Percentiles rank a stretch among this genome's conserved stretches.
phyloP scores from a whole-genome alignment of 306 rosid species.

The Acacia acuminata region DNA sequence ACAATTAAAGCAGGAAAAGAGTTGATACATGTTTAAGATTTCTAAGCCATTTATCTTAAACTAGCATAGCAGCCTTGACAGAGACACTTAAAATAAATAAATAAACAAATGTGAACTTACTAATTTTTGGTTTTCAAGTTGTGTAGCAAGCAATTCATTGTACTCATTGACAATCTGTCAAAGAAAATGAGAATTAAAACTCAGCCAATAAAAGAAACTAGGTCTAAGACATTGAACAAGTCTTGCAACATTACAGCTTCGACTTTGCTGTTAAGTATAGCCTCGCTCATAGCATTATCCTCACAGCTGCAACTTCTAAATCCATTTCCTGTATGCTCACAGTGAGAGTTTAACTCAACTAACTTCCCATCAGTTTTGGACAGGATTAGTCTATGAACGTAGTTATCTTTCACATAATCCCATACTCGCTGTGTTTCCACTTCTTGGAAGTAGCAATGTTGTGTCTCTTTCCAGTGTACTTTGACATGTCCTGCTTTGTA shows the following conservation, averaged over 20 bases:
- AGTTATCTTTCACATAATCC: constrained; percentile 97
- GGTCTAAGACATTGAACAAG: constrained; percentile 15
- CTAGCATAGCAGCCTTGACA: constrained; percentile 12
- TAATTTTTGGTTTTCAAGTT: constrained; percentile 89
- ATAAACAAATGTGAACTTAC: constrained; percentile 44
- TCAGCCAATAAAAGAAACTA: constrained; percentile 20
- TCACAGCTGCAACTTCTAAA: constrained; percentile 70
- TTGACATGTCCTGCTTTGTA: constrained; percentile 91
- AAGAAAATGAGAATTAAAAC: constrained; percentile 32
- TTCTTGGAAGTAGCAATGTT: constrained; percentile 93
- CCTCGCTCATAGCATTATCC: constrained; percentile 77
- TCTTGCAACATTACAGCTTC: constrained; percentile 74
- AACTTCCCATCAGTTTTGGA: constrained; percentile 96
- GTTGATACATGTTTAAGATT: background rate
- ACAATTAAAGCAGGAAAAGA: constrained; percentile 28
- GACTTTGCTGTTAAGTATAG: constrained; percentile 84
- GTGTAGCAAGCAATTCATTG: constrained; percentile 85
- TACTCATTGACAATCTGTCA: constrained; percentile 86
- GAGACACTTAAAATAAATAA: constrained; percentile 22
- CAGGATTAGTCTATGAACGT: constrained; percentile 88
- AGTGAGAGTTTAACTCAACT: constrained; percentile 83
- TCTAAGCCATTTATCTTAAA: constrained; percentile 10
- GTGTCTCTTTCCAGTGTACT: constrained; percentile 93
- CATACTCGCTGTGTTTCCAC: constrained; percentile 92
- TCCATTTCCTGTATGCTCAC: constrained; percentile 50